These are phyloP conservation scores for Podospora anserina DNA, from an alignment of 495 filamentous ascomycete species.

Conservation along the genomic window DNA sequence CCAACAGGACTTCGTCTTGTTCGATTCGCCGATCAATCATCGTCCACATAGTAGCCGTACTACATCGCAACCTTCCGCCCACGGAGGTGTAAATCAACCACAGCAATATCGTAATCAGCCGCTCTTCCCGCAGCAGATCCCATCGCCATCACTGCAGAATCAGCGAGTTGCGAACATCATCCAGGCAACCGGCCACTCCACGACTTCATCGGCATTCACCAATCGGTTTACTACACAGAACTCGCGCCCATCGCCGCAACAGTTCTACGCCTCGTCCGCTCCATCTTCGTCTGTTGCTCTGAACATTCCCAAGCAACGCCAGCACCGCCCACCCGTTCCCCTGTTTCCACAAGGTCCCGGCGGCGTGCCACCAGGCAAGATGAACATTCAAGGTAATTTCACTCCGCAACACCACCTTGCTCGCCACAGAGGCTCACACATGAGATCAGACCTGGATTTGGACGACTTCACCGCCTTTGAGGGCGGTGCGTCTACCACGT, in stretches of 20 bases:
- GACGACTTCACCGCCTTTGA: conserved; percentile 53
- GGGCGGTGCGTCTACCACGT: conserved; percentile 47
- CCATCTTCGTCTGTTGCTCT: conserved; percentile 45
- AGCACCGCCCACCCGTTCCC: conserved; percentile 50
- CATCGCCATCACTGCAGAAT: conserved; percentile 47
- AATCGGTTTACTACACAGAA: conserved; percentile 54
- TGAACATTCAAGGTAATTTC: conserved; percentile 46
- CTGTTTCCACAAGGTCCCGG: conserved; percentile 50
- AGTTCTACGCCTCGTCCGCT: conserved; percentile 56
- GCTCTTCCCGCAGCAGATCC: conserved; percentile 32
- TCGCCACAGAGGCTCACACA: conserved; percentile 40
- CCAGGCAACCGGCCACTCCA: conserved; percentile 56
- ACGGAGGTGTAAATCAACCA: conserved; percentile 40
- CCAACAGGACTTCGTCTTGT: conserved; percentile 56
- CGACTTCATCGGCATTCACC: conserved; percentile 55
- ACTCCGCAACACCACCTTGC: conserved; percentile 9
- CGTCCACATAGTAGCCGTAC: conserved; percentile 48
- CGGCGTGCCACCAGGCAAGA: conserved; percentile 43
- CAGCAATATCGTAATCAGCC: conserved; percentile 41
- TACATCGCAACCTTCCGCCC: conserved; percentile 38
- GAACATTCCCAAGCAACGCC: conserved; percentile 44
- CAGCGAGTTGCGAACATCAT: conserved; percentile 59
- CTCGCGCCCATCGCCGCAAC: conserved; percentile 34
- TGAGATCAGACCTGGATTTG: conserved; percentile 46
- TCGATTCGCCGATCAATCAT: conserved; percentile 45